These are phyloP conservation scores for Aspergillus carbonarius DNA, from an alignment of 2,329 filamentous ascomycete species.

Conservation along the genomic window DNA sequence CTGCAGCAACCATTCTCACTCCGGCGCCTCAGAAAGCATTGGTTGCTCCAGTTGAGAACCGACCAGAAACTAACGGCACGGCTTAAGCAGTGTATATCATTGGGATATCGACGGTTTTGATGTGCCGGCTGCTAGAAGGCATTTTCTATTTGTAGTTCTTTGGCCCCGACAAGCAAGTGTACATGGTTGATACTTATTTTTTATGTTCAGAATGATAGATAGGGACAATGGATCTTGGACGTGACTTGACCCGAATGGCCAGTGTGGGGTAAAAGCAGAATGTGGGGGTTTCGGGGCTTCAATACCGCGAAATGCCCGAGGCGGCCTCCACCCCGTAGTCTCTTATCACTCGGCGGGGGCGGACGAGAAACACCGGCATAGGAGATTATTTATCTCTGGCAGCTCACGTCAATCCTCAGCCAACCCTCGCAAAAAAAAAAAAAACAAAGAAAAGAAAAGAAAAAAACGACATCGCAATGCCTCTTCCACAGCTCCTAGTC, in stretches of 20 bases:
- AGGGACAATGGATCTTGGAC: neutral
- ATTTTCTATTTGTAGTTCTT: conserved; percentile 6
- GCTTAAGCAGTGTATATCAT: neutral
- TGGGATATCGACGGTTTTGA: neutral
- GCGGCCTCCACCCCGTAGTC: conserved; percentile 6
- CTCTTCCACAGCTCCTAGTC: conserved; percentile 54
- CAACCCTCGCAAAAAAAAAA: neutral
- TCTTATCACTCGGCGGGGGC: conserved; percentile 3
- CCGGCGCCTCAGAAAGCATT: conserved; percentile 56
- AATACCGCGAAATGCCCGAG: conserved; percentile 31
- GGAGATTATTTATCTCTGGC: neutral
- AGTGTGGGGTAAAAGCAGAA: conserved; percentile 20
- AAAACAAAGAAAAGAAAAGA: too few relatives aligned
- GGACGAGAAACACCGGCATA: neutral
- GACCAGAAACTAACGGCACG: conserved; percentile 23
- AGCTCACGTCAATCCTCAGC: neutral
- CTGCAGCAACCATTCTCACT: conserved; percentile 70
- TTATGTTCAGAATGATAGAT: neutral
- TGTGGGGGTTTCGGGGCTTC: conserved; percentile 27
- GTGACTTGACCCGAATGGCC: neutral
- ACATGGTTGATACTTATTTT: conserved; percentile 4
- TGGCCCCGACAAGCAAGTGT: conserved; percentile 4
- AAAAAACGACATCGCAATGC: conserved; percentile 1
- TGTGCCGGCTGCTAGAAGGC: conserved; percentile 1
- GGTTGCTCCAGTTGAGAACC: conserved; percentile 35